Conservation (phyloP, 2,329 filamentous ascomycete genomes). For the Magnaporthiopsis rhizophila region DNA sequence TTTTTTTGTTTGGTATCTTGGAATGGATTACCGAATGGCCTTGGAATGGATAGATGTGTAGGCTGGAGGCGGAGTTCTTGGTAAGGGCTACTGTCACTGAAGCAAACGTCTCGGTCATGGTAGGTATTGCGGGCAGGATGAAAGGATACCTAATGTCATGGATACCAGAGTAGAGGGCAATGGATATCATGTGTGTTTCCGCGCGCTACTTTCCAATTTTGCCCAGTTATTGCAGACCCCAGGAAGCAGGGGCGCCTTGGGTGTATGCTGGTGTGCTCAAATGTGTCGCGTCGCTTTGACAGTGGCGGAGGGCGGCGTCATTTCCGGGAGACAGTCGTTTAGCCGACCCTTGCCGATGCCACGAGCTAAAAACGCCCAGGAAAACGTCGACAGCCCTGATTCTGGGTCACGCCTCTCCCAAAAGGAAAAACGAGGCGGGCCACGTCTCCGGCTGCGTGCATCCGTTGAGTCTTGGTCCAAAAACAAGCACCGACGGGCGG, state of each 20-base stretch:
- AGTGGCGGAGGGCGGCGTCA: neutral
- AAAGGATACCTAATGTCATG: neutral
- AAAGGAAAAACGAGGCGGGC: neutral
- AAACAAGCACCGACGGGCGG: neutral
- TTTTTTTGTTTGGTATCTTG: neutral
- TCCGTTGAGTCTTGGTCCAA: neutral
- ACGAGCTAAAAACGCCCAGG: neutral
- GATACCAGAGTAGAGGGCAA: neutral
- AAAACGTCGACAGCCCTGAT: neutral
- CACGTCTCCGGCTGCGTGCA: neutral
- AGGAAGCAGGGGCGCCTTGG: no score
- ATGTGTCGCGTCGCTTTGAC: no score
- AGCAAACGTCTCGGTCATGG: neutral
- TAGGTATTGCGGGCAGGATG: neutral
- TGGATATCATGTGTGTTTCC: neutral
- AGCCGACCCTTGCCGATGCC: neutral
- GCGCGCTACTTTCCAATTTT: neutral
- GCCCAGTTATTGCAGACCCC: neutral
- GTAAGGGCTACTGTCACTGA: neutral
- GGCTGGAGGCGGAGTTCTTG: neutral
- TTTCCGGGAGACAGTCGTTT: neutral
- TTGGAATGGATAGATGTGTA: neutral
- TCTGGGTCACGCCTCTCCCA: no score
- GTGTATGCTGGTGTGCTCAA: no score
- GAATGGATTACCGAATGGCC: neutral